Conservation (phyloP, 208 protist species). For the Herpetomonas samuelpessoai region DNA sequence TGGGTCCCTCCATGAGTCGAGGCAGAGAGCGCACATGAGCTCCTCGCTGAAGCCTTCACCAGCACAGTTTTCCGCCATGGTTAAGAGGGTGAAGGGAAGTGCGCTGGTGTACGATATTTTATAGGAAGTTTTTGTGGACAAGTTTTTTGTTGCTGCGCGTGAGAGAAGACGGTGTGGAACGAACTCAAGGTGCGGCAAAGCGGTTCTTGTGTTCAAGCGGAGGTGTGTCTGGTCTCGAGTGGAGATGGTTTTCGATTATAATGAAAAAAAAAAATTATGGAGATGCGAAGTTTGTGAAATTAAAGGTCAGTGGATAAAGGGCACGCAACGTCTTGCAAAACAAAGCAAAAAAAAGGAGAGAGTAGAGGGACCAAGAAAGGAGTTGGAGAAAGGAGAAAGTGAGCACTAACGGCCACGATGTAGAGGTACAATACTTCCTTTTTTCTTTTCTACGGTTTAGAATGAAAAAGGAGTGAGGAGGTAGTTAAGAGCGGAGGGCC, state of each 20-base stretch:
- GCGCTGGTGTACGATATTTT: neutral
- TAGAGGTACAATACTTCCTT: too few species aligned
- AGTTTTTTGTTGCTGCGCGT: too few species aligned
- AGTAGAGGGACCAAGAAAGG: slow-evolving; percentile 1
- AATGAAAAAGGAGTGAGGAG: too few species aligned
- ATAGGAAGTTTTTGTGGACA: too few species aligned
- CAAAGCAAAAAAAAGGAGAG: neutral
- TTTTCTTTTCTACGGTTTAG: slow-evolving; percentile 3
- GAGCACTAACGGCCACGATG: too few species aligned
- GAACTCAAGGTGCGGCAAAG: too few species aligned
- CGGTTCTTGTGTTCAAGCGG: too few species aligned
- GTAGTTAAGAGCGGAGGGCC: too few species aligned
- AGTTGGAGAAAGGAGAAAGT: neutral
- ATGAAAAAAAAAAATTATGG: slow-evolving; percentile 1
- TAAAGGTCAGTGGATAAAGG: slow-evolving; percentile 1
- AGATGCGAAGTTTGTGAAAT: neutral
- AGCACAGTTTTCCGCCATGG: slow-evolving; percentile 28
- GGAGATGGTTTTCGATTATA: too few species aligned
- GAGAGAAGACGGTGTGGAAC: too few species aligned
- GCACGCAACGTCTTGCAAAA: neutral
- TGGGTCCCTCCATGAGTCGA: slow-evolving; percentile 74
- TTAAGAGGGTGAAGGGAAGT: neutral
- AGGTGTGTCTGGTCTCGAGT: too few species aligned
- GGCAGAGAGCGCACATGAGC: slow-evolving; percentile 63
- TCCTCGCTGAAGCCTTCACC: slow-evolving; percentile 66